These are phyloP conservation scores for Phoenix dactylifera DNA, from an alignment of 176 grass and related monocot genomes.

Conservation along the genomic window DNA sequence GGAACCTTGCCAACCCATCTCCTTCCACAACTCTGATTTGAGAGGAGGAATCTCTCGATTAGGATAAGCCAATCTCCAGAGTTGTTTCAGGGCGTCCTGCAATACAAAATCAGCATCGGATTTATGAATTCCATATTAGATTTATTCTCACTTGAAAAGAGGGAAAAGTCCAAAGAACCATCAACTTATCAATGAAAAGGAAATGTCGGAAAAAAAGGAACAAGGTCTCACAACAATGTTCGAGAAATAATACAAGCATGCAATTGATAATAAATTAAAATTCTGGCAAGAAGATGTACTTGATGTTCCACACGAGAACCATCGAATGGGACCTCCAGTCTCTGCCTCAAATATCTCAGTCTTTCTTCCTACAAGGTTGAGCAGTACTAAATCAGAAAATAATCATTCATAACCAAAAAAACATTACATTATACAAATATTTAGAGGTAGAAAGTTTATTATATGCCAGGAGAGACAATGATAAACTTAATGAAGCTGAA, in stretches of 20 bases:
- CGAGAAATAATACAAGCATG: no score
- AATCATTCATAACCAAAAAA: background rate
- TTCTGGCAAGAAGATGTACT: conserved; percentile 27
- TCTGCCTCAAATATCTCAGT: conserved; percentile 46
- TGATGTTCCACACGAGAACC: conserved; percentile 71
- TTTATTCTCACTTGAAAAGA: background rate
- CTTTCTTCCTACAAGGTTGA: conserved; percentile 71
- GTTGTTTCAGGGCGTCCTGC: conserved; percentile 79
- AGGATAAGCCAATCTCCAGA: conserved; percentile 78
- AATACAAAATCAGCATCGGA: background rate
- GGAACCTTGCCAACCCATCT: conserved; percentile 97
- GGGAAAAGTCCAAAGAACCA: background rate
- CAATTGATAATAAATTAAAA: no score
- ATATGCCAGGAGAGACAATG: no score
- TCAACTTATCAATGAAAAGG: no score
- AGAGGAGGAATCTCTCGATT: conserved; percentile 53
- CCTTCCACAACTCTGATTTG: conserved; percentile 96
- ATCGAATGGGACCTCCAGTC: conserved; percentile 80
- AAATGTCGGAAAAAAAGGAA: no score
- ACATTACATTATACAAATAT: no score
- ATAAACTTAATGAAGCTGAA: no score
- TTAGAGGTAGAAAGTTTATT: no score
- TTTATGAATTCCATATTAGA: no score
- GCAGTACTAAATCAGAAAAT: background rate
- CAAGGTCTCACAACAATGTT: no score